Evolutionary conservation across 2,329 filamentous ascomycete species (phyloP), one percentile per base, ranked within the genome.

Genomic region (Fonsecaea multimorphosa): DNA sequence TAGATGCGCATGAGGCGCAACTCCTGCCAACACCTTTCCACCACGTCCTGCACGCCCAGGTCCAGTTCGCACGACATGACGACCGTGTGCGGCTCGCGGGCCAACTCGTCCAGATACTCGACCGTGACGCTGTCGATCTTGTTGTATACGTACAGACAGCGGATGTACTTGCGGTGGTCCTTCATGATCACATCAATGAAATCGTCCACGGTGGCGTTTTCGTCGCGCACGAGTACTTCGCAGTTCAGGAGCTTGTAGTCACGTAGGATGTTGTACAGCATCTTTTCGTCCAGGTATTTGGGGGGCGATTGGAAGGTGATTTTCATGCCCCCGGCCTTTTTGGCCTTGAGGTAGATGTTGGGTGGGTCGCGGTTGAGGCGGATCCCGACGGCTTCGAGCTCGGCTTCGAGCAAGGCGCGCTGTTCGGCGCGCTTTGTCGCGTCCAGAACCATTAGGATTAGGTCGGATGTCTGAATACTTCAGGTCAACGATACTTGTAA

Each of bases 121-220:
- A 99, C 86, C 49, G 91, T 94, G 67, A 99, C 91, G 77, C 88
- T 90, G 81, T 99, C 95, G 81, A 99, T 96, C 82, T 99, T 99
- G 89, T 99, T 99, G 88, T 99, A 99, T 34, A 98, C 94, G 80
- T 99, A 99, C 34, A 99, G 85, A 76, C 88, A 90, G 76, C 87
- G 86, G 83, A 99, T 97, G 83, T 99, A 99, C 79, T 96, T 99
- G 76, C 95, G 85, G 83, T 99, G 95, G 76, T 97, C 92, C 79
- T 95, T 96, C 94, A 98, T 98, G 80, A 99, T 97, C 68, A 97
- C 93, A 78, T 99, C 95, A 81, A 99, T 99, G 78, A 99, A 91
- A 79, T 99, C 94, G 81, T 99, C 95, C 38, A 99, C 93, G 0
- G 95, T 98, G 46, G 91, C 92, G 76, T 96, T 89, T 75, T 99